phyloP scores from a whole-genome alignment of 805 yeast species.

The Maudiozyma barnettii region DNA sequence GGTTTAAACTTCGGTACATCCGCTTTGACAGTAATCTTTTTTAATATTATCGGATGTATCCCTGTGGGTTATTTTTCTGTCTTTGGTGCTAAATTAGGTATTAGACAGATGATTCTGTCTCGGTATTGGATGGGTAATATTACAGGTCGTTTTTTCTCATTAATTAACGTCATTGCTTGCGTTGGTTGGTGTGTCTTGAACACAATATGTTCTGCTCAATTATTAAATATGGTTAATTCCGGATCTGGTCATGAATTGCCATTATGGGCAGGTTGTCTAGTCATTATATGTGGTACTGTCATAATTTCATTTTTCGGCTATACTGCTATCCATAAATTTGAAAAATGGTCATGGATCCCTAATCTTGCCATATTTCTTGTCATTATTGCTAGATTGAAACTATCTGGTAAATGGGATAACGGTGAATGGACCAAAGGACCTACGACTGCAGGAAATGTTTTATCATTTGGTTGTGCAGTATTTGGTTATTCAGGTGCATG shows the following conservation, averaged over 20 bases:
- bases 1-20: slow-evolving; percentile 67
- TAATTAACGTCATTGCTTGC: slow-evolving; percentile 73
- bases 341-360: slow-evolving; percentile 84
- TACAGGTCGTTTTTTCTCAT: slow-evolving; percentile 66
- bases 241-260: slow-evolving; percentile 47
- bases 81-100: slow-evolving; percentile 78
- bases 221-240: slow-evolving; percentile 63
- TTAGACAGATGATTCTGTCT: slow-evolving; percentile 78
- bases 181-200: slow-evolving; percentile 93
- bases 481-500: slow-evolving; percentile 92
- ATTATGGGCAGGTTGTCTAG: slow-evolving; percentile 83
- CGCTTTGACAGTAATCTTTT: slow-evolving; percentile 57
- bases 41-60: slow-evolving; percentile 58
- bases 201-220: slow-evolving; percentile 80
- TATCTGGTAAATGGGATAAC: slow-evolving; percentile 50
- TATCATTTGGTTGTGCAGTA: slow-evolving; percentile 73
- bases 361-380: slow-evolving; percentile 61
- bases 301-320: slow-evolving; percentile 77
- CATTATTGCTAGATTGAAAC: slow-evolving; percentile 66
- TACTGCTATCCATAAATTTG: slow-evolving; percentile 67
- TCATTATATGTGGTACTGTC: slow-evolving; percentile 58
- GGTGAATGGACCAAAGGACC: slow-evolving; percentile 46
- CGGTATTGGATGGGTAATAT: slow-evolving; percentile 68
- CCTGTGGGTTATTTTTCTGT: slow-evolving; percentile 76
- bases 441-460: slow-evolving; percentile 64